Percentiles rank a stretch among this genome's conserved stretches.
phyloP scores from a whole-genome alignment of 208 protist species.

The Trypanosoma lewisi region DNA sequence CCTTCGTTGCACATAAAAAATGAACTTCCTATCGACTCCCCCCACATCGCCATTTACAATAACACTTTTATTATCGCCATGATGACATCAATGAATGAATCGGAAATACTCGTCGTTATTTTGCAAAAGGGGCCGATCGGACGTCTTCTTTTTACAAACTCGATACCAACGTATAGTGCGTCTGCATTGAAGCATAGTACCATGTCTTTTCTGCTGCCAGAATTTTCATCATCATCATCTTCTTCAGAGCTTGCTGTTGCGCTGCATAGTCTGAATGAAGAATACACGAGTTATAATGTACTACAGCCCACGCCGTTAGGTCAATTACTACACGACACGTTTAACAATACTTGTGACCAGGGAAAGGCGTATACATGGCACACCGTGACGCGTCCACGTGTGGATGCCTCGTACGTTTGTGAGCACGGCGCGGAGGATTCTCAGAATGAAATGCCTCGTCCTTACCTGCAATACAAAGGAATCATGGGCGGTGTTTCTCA shows the following conservation, averaged over 20 bases:
- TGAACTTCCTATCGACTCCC: background rate
- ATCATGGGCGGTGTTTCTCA: conserved; percentile 45
- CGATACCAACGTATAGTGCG: conserved; percentile 39
- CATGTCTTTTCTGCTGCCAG: conserved; percentile 33
- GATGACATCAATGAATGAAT: background rate
- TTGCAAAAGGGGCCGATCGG: conserved; percentile 45
- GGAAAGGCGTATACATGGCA: conserved; percentile 50
- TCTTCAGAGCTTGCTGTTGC: conserved; percentile 25
- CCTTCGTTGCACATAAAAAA: background rate
- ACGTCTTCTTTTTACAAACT: conserved; percentile 36
- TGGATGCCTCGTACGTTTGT: background rate
- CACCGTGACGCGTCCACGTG: conserved; percentile 31
- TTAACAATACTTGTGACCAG: conserved; percentile 24
- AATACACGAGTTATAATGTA: conserved; percentile 29
- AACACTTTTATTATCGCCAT: conserved; percentile 27
- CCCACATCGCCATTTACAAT: conserved; percentile 21
- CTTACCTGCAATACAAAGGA: conserved; percentile 34
- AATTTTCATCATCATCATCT: conserved; percentile 12
- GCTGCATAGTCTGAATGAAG: conserved; percentile 42
- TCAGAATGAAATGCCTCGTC: conserved; percentile 26
- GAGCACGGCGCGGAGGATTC: background rate
- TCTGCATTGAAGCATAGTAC: conserved; percentile 40
- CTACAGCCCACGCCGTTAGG: conserved; percentile 18
- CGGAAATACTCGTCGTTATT: conserved; percentile 24
- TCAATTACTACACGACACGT: conserved; percentile 20